Conservation (phyloP, 345 rosid genomes). For the Psidium guajava region DNA sequence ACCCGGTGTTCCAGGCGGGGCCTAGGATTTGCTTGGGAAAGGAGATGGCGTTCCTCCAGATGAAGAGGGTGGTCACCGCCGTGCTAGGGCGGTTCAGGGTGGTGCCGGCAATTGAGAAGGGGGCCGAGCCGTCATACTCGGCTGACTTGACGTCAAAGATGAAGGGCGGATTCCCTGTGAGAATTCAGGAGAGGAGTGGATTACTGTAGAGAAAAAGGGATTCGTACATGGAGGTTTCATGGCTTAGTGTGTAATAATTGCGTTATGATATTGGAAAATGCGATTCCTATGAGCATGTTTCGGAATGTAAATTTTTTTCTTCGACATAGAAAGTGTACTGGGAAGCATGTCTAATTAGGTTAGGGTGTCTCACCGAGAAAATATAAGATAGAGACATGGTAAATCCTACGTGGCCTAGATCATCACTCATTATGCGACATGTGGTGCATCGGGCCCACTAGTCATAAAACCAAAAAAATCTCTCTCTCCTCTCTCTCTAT, state of each 20-base stretch:
- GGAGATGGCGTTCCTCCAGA: slow-evolving; percentile 36
- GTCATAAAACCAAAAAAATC: too few relatives aligned
- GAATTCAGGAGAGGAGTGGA: slow-evolving; percentile 21
- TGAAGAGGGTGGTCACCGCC: slow-evolving; percentile 33
- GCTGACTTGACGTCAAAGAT: slow-evolving; percentile 40
- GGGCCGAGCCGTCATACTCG: slow-evolving; percentile 27
- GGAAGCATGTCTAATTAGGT: neutral
- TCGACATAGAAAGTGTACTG: neutral
- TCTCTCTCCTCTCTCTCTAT: too few relatives aligned
- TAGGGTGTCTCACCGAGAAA: too few relatives aligned
- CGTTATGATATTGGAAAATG: neutral
- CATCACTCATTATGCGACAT: too few relatives aligned
- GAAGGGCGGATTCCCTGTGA: slow-evolving; percentile 48
- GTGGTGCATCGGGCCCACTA: too few relatives aligned
- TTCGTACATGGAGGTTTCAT: neutral
- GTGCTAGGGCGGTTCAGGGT: slow-evolving; percentile 34
- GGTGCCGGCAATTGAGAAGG: slow-evolving; percentile 29
- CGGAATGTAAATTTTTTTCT: neutral
- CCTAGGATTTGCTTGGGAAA: slow-evolving; percentile 49
- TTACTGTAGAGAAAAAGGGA: neutral
- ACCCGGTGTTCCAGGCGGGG: slow-evolving; percentile 34
- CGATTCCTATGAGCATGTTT: neutral
- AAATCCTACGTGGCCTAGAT: too few relatives aligned
- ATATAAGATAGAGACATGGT: too few relatives aligned
- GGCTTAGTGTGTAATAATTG: neutral